phyloP scores from a whole-genome alignment of 495 filamentous ascomycete species.

The Aspergillus cavernicola region DNA sequence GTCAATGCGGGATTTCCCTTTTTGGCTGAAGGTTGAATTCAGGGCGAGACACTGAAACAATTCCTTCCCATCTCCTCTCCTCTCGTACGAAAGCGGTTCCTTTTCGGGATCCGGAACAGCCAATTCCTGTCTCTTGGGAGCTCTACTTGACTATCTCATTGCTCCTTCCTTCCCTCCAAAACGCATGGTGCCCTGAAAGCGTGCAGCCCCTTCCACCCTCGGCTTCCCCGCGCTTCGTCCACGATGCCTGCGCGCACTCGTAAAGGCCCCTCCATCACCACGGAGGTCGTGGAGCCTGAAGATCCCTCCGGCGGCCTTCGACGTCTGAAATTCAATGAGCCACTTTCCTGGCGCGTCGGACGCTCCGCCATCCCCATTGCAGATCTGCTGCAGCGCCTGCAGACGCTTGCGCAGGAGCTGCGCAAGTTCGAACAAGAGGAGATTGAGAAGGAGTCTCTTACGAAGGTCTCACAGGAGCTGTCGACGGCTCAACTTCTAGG shows the following conservation, averaged over 20 bases:
- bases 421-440: conserved; percentile 84
- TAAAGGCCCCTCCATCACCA: conserved; percentile 35
- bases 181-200: conserved; percentile 22
- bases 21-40: not conserved
- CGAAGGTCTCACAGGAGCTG: conserved; percentile 82
- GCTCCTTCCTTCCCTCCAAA: not conserved
- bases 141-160: not conserved
- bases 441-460: conserved; percentile 73
- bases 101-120: not conserved
- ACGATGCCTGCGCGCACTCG: conserved; percentile 51
- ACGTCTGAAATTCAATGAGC: conserved; percentile 67
- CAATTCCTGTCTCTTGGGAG: not conserved
- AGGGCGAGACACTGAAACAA: not conserved
- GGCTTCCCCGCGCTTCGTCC: conserved; percentile 26
- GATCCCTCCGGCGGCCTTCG: conserved; percentile 34
- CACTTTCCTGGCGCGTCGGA: conserved; percentile 87
- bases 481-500: conserved; percentile 73
- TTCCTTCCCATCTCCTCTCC: conserved; percentile 6
- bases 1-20: conserved; percentile 10
- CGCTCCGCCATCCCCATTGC: conserved; percentile 76
- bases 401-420: conserved; percentile 78
- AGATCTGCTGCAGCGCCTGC: conserved; percentile 76
- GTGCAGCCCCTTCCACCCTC: conserved; percentile 12
- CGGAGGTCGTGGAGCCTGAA: conserved; percentile 33
- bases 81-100: not conserved